Conservation (phyloP, 2,329 filamentous ascomycete species). For the Xylariaceae sp. region DNA sequence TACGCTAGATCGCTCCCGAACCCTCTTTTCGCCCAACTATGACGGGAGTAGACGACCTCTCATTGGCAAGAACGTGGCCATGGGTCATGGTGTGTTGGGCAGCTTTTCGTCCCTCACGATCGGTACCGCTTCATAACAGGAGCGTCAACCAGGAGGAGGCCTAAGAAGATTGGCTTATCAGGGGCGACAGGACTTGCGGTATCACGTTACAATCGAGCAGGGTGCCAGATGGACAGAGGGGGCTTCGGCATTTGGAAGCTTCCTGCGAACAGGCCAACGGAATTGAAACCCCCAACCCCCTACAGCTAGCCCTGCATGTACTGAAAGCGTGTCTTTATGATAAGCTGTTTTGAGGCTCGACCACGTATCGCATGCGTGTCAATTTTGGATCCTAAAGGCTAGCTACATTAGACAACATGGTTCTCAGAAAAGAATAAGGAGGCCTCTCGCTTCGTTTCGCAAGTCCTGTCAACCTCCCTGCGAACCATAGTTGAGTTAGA, state of each 20-base stretch:
- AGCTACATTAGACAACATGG: constrained; percentile 24
- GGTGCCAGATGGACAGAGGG: constrained; percentile 28
- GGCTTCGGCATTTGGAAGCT: constrained; percentile 33
- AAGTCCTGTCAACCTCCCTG: constrained; percentile 4
- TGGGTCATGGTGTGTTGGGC: constrained; percentile 8
- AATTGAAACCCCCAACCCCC: constrained; percentile 3
- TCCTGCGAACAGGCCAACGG: constrained; percentile 3
- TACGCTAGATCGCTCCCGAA: constrained; percentile 1
- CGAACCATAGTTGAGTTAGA: constrained; percentile 18
- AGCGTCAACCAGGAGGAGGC: neutral
- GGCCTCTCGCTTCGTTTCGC: constrained; percentile 11
- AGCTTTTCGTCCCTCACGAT: constrained; percentile 19
- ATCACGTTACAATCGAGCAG: constrained; percentile 39
- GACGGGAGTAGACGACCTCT: constrained; percentile 14
- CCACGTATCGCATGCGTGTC: constrained; percentile 29
- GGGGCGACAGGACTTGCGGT: constrained; percentile 35
- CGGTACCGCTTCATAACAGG: constrained; percentile 8
- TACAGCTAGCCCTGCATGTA: constrained; percentile 17
- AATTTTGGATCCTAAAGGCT: constrained; percentile 20
- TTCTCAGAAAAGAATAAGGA: constrained; percentile 12
- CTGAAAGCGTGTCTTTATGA: constrained; percentile 1
- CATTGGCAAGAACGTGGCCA: constrained; percentile 18
- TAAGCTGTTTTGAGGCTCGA: constrained; percentile 15
- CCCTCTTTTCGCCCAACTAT: neutral
- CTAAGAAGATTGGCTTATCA: constrained; percentile 23